Base-by-base conservation (phyloP, 176 grass and related monocot species). In the Eremochloa ophiuroides region DNA sequence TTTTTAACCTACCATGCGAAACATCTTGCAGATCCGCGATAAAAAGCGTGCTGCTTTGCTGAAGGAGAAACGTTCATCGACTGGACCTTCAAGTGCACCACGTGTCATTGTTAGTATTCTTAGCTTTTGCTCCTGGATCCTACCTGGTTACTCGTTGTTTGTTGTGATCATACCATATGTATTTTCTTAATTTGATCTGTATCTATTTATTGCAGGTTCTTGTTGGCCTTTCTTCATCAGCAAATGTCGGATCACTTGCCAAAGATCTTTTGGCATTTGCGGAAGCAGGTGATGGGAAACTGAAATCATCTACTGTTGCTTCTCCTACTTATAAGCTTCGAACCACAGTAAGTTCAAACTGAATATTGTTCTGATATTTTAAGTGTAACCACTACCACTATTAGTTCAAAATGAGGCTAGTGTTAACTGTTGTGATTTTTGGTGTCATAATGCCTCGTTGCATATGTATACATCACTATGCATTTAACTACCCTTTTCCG, bases 21-120 rank as follows among this genome's bases (percentile, higher is more conserved):
- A 65, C 33, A 8, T 50, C 74, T 87, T 81, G 77, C 78, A 98
- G 95, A 88, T 95, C 23, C 90, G 86, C 46, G 88, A 98, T 69
- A 85, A 95, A 82, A 98, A 98, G 83, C 86, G 92, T 37, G 84
- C 92, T 58, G 86, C 84, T 74, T 82, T 98, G 75, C 83, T 98
- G 35, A 98, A 98, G 78, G 95, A 93, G 73, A 98, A 95, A 68
- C 87, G 88, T 23, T 83, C 84, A 60, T 89, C 88, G 46, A 71
- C 6, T 48, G 93, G 87, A 16, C 86, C 79, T 63, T 73, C 84
- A 70, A 91, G 86, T 2, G 58, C 90, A 37, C 95, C 95, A 61
- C 92, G 88, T 41, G 82, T 95, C 25, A 65, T 98, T 88, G 95
- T 98, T 69, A 93, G 90, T 89, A 50, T 64, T 78, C 12, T 78